phyloP scores from a whole-genome alignment of 1,284 basidiomycete species.

The Heterobasidion annosum region DNA sequence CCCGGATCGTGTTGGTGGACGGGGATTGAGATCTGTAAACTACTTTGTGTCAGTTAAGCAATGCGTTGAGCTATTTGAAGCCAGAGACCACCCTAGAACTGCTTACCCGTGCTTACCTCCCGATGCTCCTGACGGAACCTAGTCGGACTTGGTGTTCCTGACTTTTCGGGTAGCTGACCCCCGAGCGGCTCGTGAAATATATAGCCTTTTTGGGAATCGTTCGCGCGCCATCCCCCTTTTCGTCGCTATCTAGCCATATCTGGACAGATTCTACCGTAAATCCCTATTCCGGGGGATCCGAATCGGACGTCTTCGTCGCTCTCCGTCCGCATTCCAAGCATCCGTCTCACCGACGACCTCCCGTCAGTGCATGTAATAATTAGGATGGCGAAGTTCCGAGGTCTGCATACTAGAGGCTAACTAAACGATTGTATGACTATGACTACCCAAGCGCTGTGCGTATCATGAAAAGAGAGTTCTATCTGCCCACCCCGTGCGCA shows the following conservation, averaged over 20 bases:
- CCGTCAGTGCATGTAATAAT: too few relatives aligned
- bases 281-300: too few relatives aligned
- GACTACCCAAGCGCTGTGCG: neutral
- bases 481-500: neutral
- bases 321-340: too few relatives aligned
- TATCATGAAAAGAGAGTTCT: neutral
- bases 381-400: neutral
- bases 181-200: neutral
- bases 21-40: neutral
- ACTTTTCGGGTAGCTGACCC: neutral
- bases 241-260: neutral
- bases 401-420: neutral
- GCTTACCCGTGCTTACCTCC: neutral
- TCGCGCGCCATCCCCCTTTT: neutral
- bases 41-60: neutral
- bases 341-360: too few relatives aligned
- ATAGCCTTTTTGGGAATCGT: neutral
- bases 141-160: neutral
- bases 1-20: slow-evolving; percentile 1
- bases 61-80: neutral
- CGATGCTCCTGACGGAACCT: neutral
- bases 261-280: neutral
- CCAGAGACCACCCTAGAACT: neutral
- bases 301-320: too few relatives aligned
- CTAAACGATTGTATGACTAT: neutral